phyloP scores from a whole-genome alignment of 768 basidiomycete genomes.

The Pisolithus orientalis region DNA sequence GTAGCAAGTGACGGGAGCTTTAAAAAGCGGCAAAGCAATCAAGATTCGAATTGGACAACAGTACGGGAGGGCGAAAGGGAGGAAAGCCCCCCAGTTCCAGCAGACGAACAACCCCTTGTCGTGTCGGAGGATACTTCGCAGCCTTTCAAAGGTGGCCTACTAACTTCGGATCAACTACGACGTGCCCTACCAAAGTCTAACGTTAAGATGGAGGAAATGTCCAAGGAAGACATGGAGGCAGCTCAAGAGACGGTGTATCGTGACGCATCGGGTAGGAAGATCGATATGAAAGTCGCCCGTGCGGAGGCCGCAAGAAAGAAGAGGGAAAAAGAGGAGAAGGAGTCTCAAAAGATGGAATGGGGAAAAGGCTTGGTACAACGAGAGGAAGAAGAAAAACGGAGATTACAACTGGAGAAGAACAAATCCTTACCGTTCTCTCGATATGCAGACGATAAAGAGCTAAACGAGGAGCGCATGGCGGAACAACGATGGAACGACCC shows the following conservation, averaged over 20 bases:
- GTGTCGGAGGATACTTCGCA: constrained; percentile 38
- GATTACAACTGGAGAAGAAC: constrained; percentile 62
- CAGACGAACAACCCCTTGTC: constrained; percentile 64
- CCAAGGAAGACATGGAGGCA: constrained; percentile 41
- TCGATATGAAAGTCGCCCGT: constrained; percentile 78
- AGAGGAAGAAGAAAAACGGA: constrained; percentile 67
- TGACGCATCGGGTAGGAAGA: constrained; percentile 80
- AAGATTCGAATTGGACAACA: constrained; percentile 62
- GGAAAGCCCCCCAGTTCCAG: constrained; percentile 46
- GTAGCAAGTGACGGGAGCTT: constrained; percentile 72
- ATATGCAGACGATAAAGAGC: constrained; percentile 71
- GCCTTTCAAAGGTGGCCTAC: constrained; percentile 67
- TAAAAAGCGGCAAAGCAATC: constrained; percentile 61
- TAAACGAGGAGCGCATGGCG: constrained; percentile 81
- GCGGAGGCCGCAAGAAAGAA: constrained; percentile 82
- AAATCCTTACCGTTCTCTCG: constrained; percentile 64
- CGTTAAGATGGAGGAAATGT: constrained; percentile 32
- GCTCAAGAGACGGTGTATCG: constrained; percentile 93
- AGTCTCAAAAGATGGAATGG: constrained; percentile 95
- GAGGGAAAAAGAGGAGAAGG: constrained; percentile 77
- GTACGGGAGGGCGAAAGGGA: constrained; percentile 49
- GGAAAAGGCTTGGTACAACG: constrained; percentile 91
- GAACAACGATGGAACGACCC: constrained; percentile 95
- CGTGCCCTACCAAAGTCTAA: constrained; percentile 46
- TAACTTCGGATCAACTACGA: constrained; percentile 70